phyloP scores from a whole-genome alignment of 225 moss, liverwort and hornwort species.

The Straminergon stramineum region DNA sequence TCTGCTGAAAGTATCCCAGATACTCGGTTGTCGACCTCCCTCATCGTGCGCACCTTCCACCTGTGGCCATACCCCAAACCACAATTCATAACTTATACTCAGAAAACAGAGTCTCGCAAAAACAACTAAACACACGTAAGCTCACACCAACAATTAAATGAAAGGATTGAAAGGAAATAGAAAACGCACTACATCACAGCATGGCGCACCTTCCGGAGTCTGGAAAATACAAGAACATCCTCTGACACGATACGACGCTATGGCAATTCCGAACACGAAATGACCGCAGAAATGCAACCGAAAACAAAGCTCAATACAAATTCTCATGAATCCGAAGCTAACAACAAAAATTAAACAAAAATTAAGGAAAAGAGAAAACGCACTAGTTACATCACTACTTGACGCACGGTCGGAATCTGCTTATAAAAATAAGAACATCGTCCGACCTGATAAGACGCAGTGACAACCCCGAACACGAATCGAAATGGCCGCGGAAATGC shows the following conservation, averaged over 20 bases:
- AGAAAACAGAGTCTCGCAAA: not conserved
- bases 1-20: constrained; percentile 69
- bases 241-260: not conserved
- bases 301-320: not conserved
- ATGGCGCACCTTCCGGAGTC: too few species aligned
- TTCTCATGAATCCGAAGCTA: not conserved
- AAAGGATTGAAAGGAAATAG: not conserved
- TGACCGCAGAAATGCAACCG: constrained; percentile 16
- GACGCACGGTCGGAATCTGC: not conserved
- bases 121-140: not conserved
- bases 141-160: not conserved
- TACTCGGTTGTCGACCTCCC: constrained; percentile 57
- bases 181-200: not conserved
- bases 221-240: not conserved
- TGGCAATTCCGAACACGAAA: not conserved
- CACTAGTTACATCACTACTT: not conserved
- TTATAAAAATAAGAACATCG: not conserved
- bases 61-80: constrained; percentile 13
- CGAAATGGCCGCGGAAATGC: constrained; percentile 26
- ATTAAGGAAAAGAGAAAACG: not conserved
- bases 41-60: constrained; percentile 72
- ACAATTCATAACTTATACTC: not conserved
- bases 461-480: constrained; percentile 46
- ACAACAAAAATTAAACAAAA: not conserved
- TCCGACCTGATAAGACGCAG: constrained; percentile 48